These are phyloP conservation scores for Anthostomella pinea DNA, from an alignment of 2,329 filamentous ascomycete species.

Conservation along the genomic window DNA sequence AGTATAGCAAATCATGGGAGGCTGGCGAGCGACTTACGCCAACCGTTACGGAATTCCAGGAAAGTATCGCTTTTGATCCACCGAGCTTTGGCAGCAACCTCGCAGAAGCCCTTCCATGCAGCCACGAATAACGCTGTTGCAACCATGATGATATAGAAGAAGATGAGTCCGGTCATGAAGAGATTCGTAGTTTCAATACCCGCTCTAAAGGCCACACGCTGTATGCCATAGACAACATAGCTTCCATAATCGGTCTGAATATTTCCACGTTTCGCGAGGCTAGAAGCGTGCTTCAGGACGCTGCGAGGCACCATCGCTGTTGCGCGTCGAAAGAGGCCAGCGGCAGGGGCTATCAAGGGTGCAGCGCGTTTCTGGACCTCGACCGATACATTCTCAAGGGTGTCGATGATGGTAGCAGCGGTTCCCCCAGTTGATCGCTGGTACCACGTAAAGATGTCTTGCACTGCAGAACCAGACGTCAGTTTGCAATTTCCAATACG, in stretches of 20 bases:
- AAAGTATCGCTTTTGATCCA: conserved; percentile 86
- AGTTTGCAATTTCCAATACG: conserved; percentile 7
- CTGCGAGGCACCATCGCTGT: conserved; percentile 49
- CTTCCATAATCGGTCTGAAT: conserved; percentile 52
- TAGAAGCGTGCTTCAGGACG: conserved; percentile 30
- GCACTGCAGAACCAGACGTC: conserved; percentile 51
- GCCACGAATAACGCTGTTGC: conserved; percentile 70
- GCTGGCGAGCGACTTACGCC: conserved; percentile 46
- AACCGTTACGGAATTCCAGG: conserved; percentile 89
- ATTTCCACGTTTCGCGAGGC: conserved; percentile 53
- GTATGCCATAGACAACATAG: conserved; percentile 73
- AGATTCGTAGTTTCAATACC: conserved; percentile 87
- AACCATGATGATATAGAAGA: conserved; percentile 82
- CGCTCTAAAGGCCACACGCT: conserved; percentile 83
- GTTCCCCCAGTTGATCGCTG: conserved; percentile 88
- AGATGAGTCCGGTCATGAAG: conserved; percentile 86
- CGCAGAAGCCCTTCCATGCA: conserved; percentile 77
- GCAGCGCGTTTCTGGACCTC: conserved; percentile 67
- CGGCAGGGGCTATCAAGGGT: conserved; percentile 31
- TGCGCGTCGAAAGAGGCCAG: conserved; percentile 53
- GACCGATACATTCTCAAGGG: conserved; percentile 73
- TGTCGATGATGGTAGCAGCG: conserved; percentile 74
- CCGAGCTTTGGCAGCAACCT: conserved; percentile 69
- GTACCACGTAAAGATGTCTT: conserved; percentile 91
- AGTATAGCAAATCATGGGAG: too few relatives aligned